Base-by-base conservation (phyloP, 176 grass and related monocot genomes). In the Oryza meridionalis region DNA sequence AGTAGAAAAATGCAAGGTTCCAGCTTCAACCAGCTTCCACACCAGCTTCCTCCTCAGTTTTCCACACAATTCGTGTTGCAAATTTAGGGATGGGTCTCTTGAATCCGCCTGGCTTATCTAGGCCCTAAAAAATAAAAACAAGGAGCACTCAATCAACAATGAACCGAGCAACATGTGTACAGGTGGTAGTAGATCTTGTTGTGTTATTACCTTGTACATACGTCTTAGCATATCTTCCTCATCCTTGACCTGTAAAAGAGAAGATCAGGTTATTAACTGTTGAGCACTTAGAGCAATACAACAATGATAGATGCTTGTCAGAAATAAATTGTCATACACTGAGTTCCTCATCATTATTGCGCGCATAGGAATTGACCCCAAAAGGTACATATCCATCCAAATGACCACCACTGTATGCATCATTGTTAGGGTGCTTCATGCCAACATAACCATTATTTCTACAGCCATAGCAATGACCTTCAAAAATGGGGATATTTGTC, bases 381-480 rank as follows among this genome's bases (percentile, higher is more conserved):
- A 45, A 65, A 44, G 59, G 76, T 37, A 26, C 45, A 75, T 37
- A 74, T 6, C 33, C 21, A 4, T 15, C 21, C n/a, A 13, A 32
- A 27, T 37, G 13, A 78, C 59, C 76, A 78, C 2, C 35, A 17
- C 3, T 29, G 76, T 78, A 78, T 44, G 40, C 59, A 29, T 0
- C 59, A 37, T 8, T 37, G 24, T 78, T 78, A n/a, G 59, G 76
- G 76, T 78, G 58, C 76, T 65, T 65, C 1, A 15, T 59, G 0
- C 25, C 49, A 51, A 13, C 9, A 51, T 15, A 51, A 16, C 49
- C 49, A 51, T 17, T 16, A 13, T 51, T 51, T 51, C 49, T 19
- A 44, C 76, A 78, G 13, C 13, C 76, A 44, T 78, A 40, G 58
- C 76, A 78, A 5, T 1, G 5, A 78, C 58, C 76, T 65, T 78